Base-by-base conservation (phyloP, 2,329 filamentous ascomycete genomes). In the Colletotrichum sp. region DNA sequence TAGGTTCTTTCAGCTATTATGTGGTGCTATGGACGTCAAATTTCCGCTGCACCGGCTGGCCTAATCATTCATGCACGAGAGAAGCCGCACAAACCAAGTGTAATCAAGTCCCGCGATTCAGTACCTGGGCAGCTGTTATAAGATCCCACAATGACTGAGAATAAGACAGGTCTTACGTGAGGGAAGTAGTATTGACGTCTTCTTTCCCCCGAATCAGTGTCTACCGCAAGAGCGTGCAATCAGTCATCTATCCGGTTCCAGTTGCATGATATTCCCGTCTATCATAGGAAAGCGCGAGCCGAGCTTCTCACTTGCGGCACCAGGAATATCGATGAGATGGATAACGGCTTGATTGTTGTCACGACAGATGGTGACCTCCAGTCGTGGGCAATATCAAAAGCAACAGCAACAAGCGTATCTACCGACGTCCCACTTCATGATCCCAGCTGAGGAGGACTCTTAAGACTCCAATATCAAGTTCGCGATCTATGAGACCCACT, bases 221-320 rank as follows among this genome's bases (percentile, higher is more conserved):
- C n/a, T 52, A 2, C n/a, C 3, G 44, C 44, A 52, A 4, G 11
- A 52, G n/a, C n/a, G 11, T 3, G 6, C n/a, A 13, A 5, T 13
- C 44, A 13, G 6, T 6, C n/a, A 25, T 52, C 44, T 6, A n/a
- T n/a, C 19, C 19, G 39, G 19, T 44, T 5, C n/a, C 19, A 48
- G 19, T 12, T 13, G 6, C 44, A 9, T 44, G 5, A n/a, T 22
- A 11, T 48, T 22, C 11, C 11, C 11, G 8, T 4, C 5, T 48
- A n/a, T 13, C n/a, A 22, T 48, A 22, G 11, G 11, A 6, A 48
- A 7, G n/a, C 12, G 11, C n/a, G n/a, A 13, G 2, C 12, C n/a
- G 11, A 13, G 3, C 11, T 52, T 22, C 3, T 22, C 3, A 22
- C 11, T 52, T 12, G 0, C 0, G 11, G n/a, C 5, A 52, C 9